Base-by-base conservation (phyloP, 2,329 filamentous ascomycete species). In the Basipetospora chlamydospora region DNA sequence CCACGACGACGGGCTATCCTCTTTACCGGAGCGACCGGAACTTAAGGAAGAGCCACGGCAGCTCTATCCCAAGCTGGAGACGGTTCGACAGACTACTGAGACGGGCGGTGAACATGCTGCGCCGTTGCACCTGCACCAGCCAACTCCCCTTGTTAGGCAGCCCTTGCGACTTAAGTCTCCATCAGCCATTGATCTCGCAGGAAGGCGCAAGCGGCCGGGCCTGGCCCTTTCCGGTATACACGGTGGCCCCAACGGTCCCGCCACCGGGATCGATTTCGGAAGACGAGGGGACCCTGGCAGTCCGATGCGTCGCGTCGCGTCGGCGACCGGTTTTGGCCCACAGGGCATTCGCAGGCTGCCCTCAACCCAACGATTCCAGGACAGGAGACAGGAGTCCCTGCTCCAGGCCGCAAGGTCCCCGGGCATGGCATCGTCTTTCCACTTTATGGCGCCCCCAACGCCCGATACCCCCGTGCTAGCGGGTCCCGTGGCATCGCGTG, bases 271-370 rank as follows among this genome's bases (percentile, higher is more conserved):
- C 5, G 70, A 73, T n/a, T 49, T 58, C 37, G 46, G 57, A 13
- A 16, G 17, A 17, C 60, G 61, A 44, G 55, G 64, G 22, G 66
- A 70, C 17, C 52, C 58, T 13, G 54, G 59, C 2, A 60, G 60
- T 41, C 62, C 66, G 2, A 68, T 73, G 54, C 62, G 67, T 17
- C 63, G 70, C 28, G 69, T 72, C 29, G 61, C 64, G 11, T 73
- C 70, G 3, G 59, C 65, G 7, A 63, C 59, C 4, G 64, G 67
- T 5, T 48, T 53, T 18, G 52, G 49, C 3, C 49, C 57, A 26
- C 29, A 32, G 11, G 29, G 36, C 10, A 38, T 39, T 44, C 5
- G 44, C 42, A 3, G 47, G 44, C 26, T 52, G 49, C 2, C 55
- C 54, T 18, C 53, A 52, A 35, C 60, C 55, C 35, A 37, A 28